phyloP scores from a whole-genome alignment of 495 filamentous ascomycete species.

The Podospora didyma region DNA sequence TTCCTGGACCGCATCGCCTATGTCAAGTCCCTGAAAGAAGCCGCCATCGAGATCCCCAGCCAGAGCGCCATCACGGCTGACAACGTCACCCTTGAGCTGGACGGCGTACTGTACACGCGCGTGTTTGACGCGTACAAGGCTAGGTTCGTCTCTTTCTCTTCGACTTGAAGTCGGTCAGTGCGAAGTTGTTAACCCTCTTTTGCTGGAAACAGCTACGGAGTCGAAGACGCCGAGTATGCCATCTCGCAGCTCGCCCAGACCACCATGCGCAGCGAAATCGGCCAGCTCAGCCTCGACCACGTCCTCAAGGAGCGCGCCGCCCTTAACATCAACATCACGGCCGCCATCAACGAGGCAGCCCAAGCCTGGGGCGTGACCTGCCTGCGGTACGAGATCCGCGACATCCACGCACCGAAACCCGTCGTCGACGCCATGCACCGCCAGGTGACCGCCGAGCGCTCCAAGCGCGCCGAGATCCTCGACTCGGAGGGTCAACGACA shows the following conservation, averaged over 20 bases:
- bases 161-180: too few species aligned
- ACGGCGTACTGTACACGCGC: slow-evolving; percentile 90
- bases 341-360: slow-evolving; percentile 96
- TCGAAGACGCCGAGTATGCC: slow-evolving; percentile 98
- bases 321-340: slow-evolving; percentile 95
- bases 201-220: slow-evolving; percentile 68
- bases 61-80: slow-evolving; percentile 98
- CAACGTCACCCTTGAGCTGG: slow-evolving; percentile 94
- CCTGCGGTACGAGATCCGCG: slow-evolving; percentile 93
- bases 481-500: slow-evolving; percentile 95
- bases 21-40: slow-evolving; percentile 95
- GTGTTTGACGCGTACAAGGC: slow-evolving; percentile 98
- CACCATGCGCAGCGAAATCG: slow-evolving; percentile 97
- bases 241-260: slow-evolving; percentile 97
- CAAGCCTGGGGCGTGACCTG: slow-evolving; percentile 95
- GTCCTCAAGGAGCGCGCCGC: slow-evolving; percentile 93
- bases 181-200: slow-evolving; percentile 11
- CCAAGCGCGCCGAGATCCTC: slow-evolving; percentile 94
- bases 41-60: slow-evolving; percentile 87
- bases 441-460: slow-evolving; percentile 93
- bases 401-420: slow-evolving; percentile 91
- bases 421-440: slow-evolving; percentile 97
- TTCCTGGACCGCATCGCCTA: slow-evolving; percentile 96
- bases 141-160: slow-evolving; percentile 48
- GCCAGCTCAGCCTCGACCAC: slow-evolving; percentile 92